Percentiles rank a stretch among this genome's conserved stretches.
Evolutionary conservation across 306 rosid species (phyloP).

Genomic region (Prunus mongolica): DNA sequence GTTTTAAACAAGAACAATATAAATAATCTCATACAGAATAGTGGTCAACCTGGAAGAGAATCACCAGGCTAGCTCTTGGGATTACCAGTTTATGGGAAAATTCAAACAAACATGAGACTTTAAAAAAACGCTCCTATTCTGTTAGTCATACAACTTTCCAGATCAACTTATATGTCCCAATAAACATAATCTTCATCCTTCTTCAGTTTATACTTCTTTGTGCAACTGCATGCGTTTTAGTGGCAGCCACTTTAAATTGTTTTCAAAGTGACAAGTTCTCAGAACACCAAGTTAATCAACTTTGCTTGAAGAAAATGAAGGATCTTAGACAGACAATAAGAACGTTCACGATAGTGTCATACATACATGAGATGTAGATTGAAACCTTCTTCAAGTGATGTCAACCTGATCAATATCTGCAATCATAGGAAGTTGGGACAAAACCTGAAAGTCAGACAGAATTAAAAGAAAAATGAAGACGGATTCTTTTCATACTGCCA

Average conservation of each 20-base stretch:
- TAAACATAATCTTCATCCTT: neutral
- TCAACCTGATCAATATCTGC: slow-evolving; percentile 65
- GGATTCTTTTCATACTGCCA: slow-evolving; percentile 7
- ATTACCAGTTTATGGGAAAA: neutral
- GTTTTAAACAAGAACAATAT: too few species aligned
- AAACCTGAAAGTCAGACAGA: slow-evolving; percentile 5
- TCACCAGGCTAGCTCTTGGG: neutral
- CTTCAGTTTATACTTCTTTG: neutral
- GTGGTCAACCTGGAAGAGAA: too few species aligned
- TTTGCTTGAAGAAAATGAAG: slow-evolving; percentile 16
- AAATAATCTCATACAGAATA: too few species aligned
- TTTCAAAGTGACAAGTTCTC: neutral
- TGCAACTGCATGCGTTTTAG: neutral
- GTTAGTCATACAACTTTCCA: neutral
- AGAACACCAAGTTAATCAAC: slow-evolving; percentile 7
- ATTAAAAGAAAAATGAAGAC: neutral
- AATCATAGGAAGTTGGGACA: slow-evolving; percentile 23
- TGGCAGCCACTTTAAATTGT: neutral
- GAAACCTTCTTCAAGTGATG: slow-evolving; percentile 80
- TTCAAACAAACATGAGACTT: neutral
- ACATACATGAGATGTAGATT: slow-evolving; percentile 76
- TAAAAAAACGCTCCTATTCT: neutral
- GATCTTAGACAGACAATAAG: slow-evolving; percentile 1
- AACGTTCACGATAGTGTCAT: slow-evolving; percentile 28
- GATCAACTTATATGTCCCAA: neutral